Percentiles rank a stretch among this genome's conserved stretches.
These are phyloP conservation scores for Beauveria scarabaeidicola DNA, from an alignment of 2,329 filamentous ascomycete genomes.

Conservation along the genomic window DNA sequence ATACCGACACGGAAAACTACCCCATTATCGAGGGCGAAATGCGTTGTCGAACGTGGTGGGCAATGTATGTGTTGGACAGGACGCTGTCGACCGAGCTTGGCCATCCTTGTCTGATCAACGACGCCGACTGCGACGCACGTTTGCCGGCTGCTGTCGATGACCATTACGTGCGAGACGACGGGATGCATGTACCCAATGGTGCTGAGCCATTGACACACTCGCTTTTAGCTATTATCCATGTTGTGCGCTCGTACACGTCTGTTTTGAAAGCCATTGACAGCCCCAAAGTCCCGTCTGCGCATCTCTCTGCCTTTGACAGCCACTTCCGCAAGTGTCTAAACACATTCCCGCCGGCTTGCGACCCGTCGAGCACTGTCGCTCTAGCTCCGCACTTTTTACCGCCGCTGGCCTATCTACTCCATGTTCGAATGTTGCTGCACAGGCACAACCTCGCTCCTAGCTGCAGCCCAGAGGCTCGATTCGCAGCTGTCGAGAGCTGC, in stretches of 20 bases:
- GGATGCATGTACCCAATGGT: conserved; percentile 43
- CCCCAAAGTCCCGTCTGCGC: conserved; percentile 56
- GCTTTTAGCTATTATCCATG: conserved; percentile 70
- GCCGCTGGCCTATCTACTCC: conserved; percentile 70
- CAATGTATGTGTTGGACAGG: conserved; percentile 82
- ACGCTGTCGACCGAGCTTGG: conserved; percentile 72
- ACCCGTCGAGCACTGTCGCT: conserved; percentile 54
- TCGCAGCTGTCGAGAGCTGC: conserved; percentile 69
- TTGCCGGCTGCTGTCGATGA: conserved; percentile 77
- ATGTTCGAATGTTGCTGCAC: conserved; percentile 76
- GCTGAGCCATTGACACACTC: conserved; percentile 56
- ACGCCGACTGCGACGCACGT: conserved; percentile 77
- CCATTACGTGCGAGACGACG: conserved; percentile 57
- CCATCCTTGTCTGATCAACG: conserved; percentile 73
- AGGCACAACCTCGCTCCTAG: conserved; percentile 76
- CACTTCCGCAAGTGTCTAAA: conserved; percentile 70
- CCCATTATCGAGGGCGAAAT: conserved; percentile 74
- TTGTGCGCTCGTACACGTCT: conserved; percentile 68
- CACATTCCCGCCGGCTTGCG: conserved; percentile 67
- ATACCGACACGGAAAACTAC: conserved; percentile 66
- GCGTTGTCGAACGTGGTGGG: conserved; percentile 87
- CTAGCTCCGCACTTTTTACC: conserved; percentile 68
- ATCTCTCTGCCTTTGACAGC: conserved; percentile 69
- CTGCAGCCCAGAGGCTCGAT: conserved; percentile 56
- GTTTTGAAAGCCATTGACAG: conserved; percentile 62